A percentile compares a stretch with the other conserved stretches of the same genome.
phyloP scores from a whole-genome alignment of 208 protist species.

The Trypanosoma platydactyli region DNA sequence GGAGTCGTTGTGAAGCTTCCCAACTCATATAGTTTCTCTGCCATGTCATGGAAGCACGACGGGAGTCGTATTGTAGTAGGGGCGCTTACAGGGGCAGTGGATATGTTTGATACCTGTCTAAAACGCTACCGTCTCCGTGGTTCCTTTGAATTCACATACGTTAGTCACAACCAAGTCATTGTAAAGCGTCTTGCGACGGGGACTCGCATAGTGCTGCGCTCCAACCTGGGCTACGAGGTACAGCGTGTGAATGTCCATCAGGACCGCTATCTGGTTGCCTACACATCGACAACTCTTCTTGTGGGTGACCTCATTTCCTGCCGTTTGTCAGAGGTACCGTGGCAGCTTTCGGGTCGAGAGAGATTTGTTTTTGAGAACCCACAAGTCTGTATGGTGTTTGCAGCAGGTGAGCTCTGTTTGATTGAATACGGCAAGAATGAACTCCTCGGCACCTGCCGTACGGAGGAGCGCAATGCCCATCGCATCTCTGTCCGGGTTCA shows the following conservation, averaged over 20 bases:
- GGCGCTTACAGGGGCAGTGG: slow-evolving; percentile 92
- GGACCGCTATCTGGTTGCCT: slow-evolving; percentile 95
- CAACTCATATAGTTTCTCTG: slow-evolving; percentile 92
- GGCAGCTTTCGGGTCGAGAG: slow-evolving; percentile 90
- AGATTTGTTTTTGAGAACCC: slow-evolving; percentile 97
- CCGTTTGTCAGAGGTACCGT: slow-evolving; percentile 94
- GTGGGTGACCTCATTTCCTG: slow-evolving; percentile 95
- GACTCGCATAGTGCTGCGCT: slow-evolving; percentile 93
- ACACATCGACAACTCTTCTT: slow-evolving; percentile 95
- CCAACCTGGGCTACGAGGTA: slow-evolving; percentile 94
- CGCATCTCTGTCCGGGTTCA: slow-evolving; percentile 92
- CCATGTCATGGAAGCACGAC: slow-evolving; percentile 93
- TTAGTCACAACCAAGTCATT: slow-evolving; percentile 95
- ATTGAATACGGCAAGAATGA: slow-evolving; percentile 97
- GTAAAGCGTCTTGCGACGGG: slow-evolving; percentile 94
- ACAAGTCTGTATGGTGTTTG: slow-evolving; percentile 96
- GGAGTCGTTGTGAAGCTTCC: slow-evolving; percentile 64
- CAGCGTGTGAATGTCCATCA: slow-evolving; percentile 96
- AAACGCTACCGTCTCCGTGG: slow-evolving; percentile 93
- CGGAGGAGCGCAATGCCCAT: slow-evolving; percentile 95
- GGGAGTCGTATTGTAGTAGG: slow-evolving; percentile 93
- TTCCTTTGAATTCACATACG: slow-evolving; percentile 98
- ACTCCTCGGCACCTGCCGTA: slow-evolving; percentile 94
- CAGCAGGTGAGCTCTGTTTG: slow-evolving; percentile 95
- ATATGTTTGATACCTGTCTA: slow-evolving; percentile 97